Percentiles rank a stretch among this genome's conserved stretches.
phyloP scores from a whole-genome alignment of 768 basidiomycete genomes.

The Boletellus sp. region DNA sequence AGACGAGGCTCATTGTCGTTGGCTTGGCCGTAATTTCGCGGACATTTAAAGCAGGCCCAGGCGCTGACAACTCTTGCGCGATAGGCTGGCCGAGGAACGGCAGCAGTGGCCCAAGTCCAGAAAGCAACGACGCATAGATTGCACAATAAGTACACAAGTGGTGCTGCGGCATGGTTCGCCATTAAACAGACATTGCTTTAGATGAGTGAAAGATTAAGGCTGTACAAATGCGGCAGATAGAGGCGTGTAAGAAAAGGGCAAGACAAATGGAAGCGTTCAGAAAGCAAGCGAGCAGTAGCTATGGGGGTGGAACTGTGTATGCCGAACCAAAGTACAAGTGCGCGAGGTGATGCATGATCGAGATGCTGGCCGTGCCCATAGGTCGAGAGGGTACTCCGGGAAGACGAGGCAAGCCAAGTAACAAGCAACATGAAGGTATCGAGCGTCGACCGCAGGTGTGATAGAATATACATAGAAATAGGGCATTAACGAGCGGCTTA shows the following conservation, averaged over 20 bases:
- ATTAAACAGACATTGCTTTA: slow-evolving; percentile 42
- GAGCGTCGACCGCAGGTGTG: slow-evolving; percentile 31
- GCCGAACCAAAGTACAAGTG: slow-evolving; percentile 71
- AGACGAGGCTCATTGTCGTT: too few relatives aligned
- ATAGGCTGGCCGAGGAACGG: too few relatives aligned
- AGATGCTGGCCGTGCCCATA: slow-evolving; percentile 34
- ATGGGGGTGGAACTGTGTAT: slow-evolving; percentile 43
- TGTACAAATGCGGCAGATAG: slow-evolving; percentile 48
- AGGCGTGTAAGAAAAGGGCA: slow-evolving; percentile 21
- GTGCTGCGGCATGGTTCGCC: slow-evolving; percentile 35
- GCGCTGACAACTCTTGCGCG: too few relatives aligned
- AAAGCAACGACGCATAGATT: slow-evolving; percentile 34
- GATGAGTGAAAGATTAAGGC: slow-evolving; percentile 37
- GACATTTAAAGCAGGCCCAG: not conserved
- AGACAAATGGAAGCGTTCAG: slow-evolving; percentile 29
- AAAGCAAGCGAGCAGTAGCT: slow-evolving; percentile 37
- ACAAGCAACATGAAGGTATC: slow-evolving; percentile 33
- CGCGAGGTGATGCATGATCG: slow-evolving; percentile 53
- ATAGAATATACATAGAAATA: slow-evolving; percentile 39
- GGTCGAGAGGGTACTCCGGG: slow-evolving; percentile 31
- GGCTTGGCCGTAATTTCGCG: too few relatives aligned
- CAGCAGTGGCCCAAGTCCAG: too few relatives aligned
- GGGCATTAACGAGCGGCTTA: slow-evolving; percentile 29
- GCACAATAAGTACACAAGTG: slow-evolving; percentile 40
- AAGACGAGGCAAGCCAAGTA: slow-evolving; percentile 39